These are phyloP conservation scores for Alternaria dauci DNA, from an alignment of 2,329 filamentous ascomycete genomes.

Conservation along the genomic window DNA sequence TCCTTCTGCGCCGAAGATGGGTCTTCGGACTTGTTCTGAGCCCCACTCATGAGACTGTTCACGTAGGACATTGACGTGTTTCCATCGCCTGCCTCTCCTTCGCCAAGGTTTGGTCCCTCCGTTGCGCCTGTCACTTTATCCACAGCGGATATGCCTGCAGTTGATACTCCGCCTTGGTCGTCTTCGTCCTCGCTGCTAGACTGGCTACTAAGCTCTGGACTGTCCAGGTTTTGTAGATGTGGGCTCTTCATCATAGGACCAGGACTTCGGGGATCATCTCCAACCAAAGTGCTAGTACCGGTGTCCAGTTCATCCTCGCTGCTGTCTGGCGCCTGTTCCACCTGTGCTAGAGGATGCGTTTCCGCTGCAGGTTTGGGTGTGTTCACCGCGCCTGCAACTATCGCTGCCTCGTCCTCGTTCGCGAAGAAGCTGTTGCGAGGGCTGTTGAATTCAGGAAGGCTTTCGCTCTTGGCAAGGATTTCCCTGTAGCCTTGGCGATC, in stretches of 20 bases:
- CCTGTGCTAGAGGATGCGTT: conserved; percentile 43
- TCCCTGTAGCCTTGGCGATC: conserved; percentile 77
- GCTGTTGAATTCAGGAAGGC: conserved; percentile 60
- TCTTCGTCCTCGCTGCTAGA: conserved; percentile 47
- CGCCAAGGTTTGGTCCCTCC: conserved; percentile 2
- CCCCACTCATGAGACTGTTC: conserved; percentile 10
- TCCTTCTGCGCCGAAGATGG: background rate
- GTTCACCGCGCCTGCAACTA: conserved; percentile 60
- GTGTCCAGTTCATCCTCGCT: conserved; percentile 30
- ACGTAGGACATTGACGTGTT: conserved; percentile 15
- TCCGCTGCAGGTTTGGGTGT: conserved; percentile 50
- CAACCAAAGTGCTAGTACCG: conserved; percentile 10
- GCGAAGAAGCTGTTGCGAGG: conserved; percentile 57
- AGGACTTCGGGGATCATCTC: conserved; percentile 42
- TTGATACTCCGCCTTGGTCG: conserved; percentile 35
- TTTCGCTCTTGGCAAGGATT: conserved; percentile 74
- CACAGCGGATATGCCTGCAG: conserved; percentile 8
- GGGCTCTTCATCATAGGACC: conserved; percentile 53
- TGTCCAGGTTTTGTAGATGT: conserved; percentile 50
- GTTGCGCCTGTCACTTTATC: conserved; percentile 11
- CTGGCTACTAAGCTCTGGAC: conserved; percentile 48
- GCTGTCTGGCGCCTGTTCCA: conserved; percentile 32
- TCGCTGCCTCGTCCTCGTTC: conserved; percentile 55
- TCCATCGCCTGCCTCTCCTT: conserved; percentile 3
- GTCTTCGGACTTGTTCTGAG: background rate